phyloP scores from a whole-genome alignment of 2,329 filamentous ascomycete genomes.

The Aureobasidium melanogenum region DNA sequence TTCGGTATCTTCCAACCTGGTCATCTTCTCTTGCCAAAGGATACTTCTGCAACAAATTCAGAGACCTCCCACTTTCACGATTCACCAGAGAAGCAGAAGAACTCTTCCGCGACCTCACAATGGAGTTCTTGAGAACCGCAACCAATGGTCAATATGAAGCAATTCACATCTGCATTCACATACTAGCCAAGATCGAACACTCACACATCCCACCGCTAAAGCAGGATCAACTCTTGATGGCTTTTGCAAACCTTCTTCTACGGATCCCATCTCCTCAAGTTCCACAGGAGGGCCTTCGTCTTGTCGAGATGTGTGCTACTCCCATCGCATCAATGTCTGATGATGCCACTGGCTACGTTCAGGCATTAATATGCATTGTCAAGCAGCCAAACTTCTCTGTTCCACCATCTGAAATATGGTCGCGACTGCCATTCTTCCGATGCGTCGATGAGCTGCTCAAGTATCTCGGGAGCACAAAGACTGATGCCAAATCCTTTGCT shows the following conservation, averaged over 20 bases:
- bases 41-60: slow-evolving; percentile 59
- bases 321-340: background rate
- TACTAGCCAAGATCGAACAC: background rate
- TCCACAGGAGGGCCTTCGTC: background rate
- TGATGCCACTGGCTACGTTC: background rate
- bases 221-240: background rate
- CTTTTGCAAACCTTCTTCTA: background rate
- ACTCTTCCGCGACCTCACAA: background rate
- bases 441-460: slow-evolving; percentile 32
- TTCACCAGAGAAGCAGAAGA: background rate
- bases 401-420: background rate
- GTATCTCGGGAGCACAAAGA: slow-evolving; percentile 24
- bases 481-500: background rate
- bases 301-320: background rate
- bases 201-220: background rate
- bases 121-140: background rate
- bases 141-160: background rate
- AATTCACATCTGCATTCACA: background rate
- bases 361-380: background rate
- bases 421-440: background rate
- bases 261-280: background rate
- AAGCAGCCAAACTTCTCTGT: background rate
- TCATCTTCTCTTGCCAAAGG: slow-evolving; percentile 40
- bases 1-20: slow-evolving; percentile 41
- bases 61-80: background rate